Percentiles rank a stretch among this genome's conserved stretches.
Conservation (phyloP, 257 asterid species). For the Fraxinus excelsior region DNA sequence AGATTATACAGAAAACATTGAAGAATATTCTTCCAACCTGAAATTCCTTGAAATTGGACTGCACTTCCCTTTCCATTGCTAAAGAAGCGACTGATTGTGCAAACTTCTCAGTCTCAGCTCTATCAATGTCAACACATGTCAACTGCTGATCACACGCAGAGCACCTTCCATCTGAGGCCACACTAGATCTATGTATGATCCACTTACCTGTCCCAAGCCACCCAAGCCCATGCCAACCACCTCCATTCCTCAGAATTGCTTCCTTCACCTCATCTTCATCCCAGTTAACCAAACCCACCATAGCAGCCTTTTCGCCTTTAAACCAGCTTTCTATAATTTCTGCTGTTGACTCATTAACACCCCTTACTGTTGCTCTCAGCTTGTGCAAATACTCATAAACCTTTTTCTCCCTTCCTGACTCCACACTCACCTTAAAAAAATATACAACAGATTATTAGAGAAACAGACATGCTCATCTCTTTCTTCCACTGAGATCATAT, state of each 20-base stretch:
- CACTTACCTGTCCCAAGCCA: constrained; percentile 88
- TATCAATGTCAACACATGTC: constrained; percentile 75
- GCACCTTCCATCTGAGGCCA: constrained; percentile 61
- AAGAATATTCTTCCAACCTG: constrained; percentile 48
- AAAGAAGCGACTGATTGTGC: constrained; percentile 75
- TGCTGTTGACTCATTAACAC: constrained; percentile 57
- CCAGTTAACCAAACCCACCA: constrained; percentile 41
- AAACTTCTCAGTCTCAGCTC: constrained; percentile 70
- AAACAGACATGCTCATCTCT: not conserved
- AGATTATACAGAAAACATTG: not conserved
- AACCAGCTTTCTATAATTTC: constrained; percentile 71
- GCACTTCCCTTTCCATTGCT: constrained; percentile 78
- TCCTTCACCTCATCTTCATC: constrained; percentile 58
- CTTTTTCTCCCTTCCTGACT: constrained; percentile 54
- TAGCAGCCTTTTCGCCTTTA: constrained; percentile 50
- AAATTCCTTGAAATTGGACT: constrained; percentile 76
- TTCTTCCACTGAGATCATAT: not conserved
- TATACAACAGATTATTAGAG: constrained; percentile 11
- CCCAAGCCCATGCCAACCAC: constrained; percentile 97
- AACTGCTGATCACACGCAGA: constrained; percentile 57
- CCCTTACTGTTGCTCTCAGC: constrained; percentile 56
- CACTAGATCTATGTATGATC: constrained; percentile 50
- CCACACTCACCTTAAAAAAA: constrained; percentile 66
- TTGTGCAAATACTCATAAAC: constrained; percentile 87
- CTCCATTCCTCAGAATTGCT: constrained; percentile 62